These are phyloP conservation scores for Aspergillus ochraceus DNA, from an alignment of 2,329 filamentous ascomycete genomes.

Conservation along the genomic window DNA sequence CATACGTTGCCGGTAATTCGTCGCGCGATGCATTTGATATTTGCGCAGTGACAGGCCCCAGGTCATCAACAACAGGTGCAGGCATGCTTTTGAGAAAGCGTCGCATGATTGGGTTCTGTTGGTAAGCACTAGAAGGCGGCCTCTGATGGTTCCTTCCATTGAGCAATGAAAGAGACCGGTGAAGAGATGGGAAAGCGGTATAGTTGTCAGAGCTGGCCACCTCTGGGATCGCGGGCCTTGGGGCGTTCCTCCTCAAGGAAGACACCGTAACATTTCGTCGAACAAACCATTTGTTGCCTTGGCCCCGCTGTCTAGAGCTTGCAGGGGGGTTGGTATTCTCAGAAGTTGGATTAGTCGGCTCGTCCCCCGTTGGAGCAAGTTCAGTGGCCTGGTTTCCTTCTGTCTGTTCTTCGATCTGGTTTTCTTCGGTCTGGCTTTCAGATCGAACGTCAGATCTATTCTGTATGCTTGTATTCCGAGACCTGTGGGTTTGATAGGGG, in stretches of 20 bases:
- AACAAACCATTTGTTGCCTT: conserved; percentile 34
- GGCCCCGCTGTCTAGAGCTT: conserved; percentile 14
- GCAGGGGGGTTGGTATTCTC: background rate
- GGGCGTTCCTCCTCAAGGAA: conserved; percentile 35
- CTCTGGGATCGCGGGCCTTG: conserved; percentile 38
- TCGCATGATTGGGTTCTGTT: conserved; percentile 33
- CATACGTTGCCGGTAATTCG: conserved; percentile 9
- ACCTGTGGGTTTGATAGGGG: background rate
- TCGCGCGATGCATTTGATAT: conserved; percentile 4
- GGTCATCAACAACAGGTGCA: conserved; percentile 5
- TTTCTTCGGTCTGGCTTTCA: conserved; percentile 1
- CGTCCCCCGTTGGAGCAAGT: background rate
- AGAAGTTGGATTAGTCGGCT: background rate
- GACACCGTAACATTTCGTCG: conserved; percentile 35
- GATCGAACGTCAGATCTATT: background rate
- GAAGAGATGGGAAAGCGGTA: conserved; percentile 26
- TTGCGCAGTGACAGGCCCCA: background rate
- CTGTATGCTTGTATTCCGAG: conserved; percentile 2
- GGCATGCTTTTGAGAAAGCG: conserved; percentile 34
- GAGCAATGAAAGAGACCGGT: conserved; percentile 32
- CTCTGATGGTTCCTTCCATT: conserved; percentile 30
- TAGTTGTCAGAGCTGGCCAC: conserved; percentile 18
- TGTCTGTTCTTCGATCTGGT: background rate
- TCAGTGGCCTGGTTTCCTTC: conserved; percentile 5
- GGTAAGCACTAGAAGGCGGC: conserved; percentile 13